These are phyloP conservation scores for Corylus americana DNA, from an alignment of 306 rosid species.

Conservation along the genomic window DNA sequence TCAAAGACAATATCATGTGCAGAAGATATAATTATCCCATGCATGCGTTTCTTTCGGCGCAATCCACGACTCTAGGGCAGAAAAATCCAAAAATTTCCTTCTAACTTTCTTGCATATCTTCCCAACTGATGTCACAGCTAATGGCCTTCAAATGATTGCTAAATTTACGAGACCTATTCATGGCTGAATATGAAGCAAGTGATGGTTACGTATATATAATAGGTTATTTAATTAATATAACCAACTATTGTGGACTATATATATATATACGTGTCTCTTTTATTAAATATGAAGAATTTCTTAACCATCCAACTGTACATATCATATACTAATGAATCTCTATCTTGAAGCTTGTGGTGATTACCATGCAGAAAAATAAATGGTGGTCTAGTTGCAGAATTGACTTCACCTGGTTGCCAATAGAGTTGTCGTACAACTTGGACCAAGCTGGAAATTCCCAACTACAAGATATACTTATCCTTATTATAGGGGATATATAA, in stretches of 20 bases:
- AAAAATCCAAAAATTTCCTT: not conserved
- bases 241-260: no score
- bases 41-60: not conserved
- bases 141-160: no score
- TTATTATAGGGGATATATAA: no score
- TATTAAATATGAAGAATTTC: not conserved
- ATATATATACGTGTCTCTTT: no score
- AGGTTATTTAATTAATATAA: no score
- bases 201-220: not conserved
- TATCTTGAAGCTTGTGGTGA: conserved; percentile 11
- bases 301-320: not conserved
- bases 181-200: not conserved
- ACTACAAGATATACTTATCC: no score
- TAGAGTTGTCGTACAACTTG: no score
- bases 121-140: not conserved
- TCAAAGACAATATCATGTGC: not conserved
- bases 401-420: no score
- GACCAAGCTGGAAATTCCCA: no score
- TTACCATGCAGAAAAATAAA: not conserved
- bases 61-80: not conserved
- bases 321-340: not conserved
- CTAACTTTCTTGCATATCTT: not conserved
- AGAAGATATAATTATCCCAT: not conserved
- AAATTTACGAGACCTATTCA: not conserved
- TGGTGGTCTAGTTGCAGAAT: no score